Base-by-base conservation (phyloP, 441 rosid genomes). In the Eutrema salsugineum region DNA sequence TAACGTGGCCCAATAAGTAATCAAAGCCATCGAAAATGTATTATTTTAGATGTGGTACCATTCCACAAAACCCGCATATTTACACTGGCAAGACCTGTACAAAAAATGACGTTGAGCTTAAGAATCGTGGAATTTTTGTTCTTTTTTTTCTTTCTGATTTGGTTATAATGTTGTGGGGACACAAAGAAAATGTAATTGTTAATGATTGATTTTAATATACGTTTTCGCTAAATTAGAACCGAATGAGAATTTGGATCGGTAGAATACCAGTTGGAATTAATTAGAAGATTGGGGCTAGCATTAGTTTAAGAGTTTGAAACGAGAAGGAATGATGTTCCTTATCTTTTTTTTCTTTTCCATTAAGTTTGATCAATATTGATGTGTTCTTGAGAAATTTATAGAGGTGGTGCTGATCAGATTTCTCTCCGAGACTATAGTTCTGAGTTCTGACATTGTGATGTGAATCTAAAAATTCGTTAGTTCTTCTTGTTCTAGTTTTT, bases 1-100 rank as follows among this genome's bases (percentile, higher is more conserved):
- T 32, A 48, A 19, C 8, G 48, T 63, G 71, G 71, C 66, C 77
- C 77, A 72, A 36, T 17, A 9, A 64, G 32, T 44, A 22, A 42
- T 32, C 47, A 60, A 62, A 71, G 15, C 15, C 63, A 71, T 35
- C 1, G 2, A 63, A 53, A 10, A 42, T 8, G 19, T 24, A 17
- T 22, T 8, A 35, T 35, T 17, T 16, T 63, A 24, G 19, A 5
- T 3, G 35, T 22, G 70, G 63, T 28, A 43, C 75, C 68, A 61
- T 33, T 46, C 28, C 56, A 35, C 12, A 56, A 68, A 56, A 33
- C 19, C 64, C 36, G 12, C 56, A 15, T 6, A 56, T 33, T 22
- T 54, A 66, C 32, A 28, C 53, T 32, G 54, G 63, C 63, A 67
- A 43, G 54, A 55, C 22, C 11, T 35, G 39, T 57, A 69, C 56